phyloP scores from a whole-genome alignment of 495 filamentous ascomycete species.

The Terfezia claveryi region DNA sequence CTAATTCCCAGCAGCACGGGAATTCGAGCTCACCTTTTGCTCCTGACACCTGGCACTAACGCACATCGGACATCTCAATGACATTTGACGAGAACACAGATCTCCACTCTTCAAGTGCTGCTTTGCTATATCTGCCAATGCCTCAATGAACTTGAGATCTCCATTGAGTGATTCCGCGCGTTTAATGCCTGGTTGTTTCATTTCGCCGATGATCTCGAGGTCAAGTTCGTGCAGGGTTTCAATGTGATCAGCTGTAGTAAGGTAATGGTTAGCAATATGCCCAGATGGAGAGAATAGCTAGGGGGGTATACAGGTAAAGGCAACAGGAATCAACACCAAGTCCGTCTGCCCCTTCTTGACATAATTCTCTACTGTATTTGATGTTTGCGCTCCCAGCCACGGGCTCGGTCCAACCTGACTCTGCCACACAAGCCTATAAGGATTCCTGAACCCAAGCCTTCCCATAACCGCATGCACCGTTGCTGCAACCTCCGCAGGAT shows the following conservation, averaged over 20 bases:
- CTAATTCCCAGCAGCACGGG: background rate
- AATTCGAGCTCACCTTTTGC: slow-evolving; percentile 42
- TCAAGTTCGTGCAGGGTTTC: slow-evolving; percentile 94
- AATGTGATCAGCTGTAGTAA: slow-evolving; percentile 52
- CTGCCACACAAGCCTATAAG: slow-evolving; percentile 90
- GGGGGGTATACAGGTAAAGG: slow-evolving; percentile 46
- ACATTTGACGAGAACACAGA: slow-evolving; percentile 62
- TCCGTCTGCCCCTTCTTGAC: slow-evolving; percentile 81
- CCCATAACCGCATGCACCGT: slow-evolving; percentile 95
- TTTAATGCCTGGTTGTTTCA: slow-evolving; percentile 60
- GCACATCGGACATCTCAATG: slow-evolving; percentile 80
- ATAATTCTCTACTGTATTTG: slow-evolving; percentile 65
- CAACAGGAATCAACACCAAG: slow-evolving; percentile 80
- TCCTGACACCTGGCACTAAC: slow-evolving; percentile 72
- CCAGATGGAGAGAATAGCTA: too few species aligned
- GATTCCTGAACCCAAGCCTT: slow-evolving; percentile 61
- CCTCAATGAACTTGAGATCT: slow-evolving; percentile 73
- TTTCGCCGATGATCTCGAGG: slow-evolving; percentile 82
- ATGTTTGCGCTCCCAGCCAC: slow-evolving; percentile 91
- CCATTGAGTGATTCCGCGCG: slow-evolving; percentile 86
- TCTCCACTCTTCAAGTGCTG: slow-evolving; percentile 49
- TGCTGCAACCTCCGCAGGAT: slow-evolving; percentile 91
- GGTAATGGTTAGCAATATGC: too few species aligned
- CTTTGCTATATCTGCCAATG: slow-evolving; percentile 68
- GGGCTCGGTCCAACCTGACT: slow-evolving; percentile 89